Evolutionary conservation across 1,139 yeast genomes (phyloP), one percentile per base, ranked within the genome.

Genomic region (Diutina rugosa): DNA sequence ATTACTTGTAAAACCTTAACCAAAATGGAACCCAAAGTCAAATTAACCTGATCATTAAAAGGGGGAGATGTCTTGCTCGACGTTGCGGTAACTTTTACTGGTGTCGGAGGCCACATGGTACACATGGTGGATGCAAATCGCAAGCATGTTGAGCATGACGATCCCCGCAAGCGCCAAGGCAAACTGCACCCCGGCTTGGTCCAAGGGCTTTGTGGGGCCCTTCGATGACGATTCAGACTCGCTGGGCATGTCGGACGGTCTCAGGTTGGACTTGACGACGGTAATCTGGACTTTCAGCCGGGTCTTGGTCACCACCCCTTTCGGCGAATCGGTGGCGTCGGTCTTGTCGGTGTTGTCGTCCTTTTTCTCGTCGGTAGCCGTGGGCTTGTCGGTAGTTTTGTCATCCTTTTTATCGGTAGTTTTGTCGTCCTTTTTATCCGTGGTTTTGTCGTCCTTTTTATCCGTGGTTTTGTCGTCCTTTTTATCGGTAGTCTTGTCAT

Each of bases 1-100:
- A 35, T 35, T 35, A 35, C 10, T n/a, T 35, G 41, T 35, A 35
- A 35, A 35, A 35, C 41, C 14, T 10, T 8, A 35, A 9, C 41
- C 14, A 45, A 45, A 45, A 8, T 30, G 9, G 26, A 29, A 28
- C 51, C 38, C 30, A 14, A 14, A 28, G 35, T 30, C 51, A 47
- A 47, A 29, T 28, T 10, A 49, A 49, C 45, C 35, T 21, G 7
- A 35, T 18, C 12, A 21, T 59, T 65, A 71, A 58, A 71, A 71
- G 4, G 78, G 78, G 21, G 77, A 72, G 38, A 71, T 65, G 53
- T 65, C 68, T 56, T 71, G 73, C 48, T 72, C 76, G 30, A 74
- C 64, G n/a, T 68, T 68, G 56, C 73, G 63, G 59, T 74, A 74
- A 7, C 70, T 63, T 58, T 70, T 70, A 46, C 66, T 69, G 1